Percentiles rank a stretch among this genome's conserved stretches.
These are phyloP conservation scores for Lophium mytilinum DNA, from an alignment of 495 filamentous ascomycete species.

Conservation along the genomic window DNA sequence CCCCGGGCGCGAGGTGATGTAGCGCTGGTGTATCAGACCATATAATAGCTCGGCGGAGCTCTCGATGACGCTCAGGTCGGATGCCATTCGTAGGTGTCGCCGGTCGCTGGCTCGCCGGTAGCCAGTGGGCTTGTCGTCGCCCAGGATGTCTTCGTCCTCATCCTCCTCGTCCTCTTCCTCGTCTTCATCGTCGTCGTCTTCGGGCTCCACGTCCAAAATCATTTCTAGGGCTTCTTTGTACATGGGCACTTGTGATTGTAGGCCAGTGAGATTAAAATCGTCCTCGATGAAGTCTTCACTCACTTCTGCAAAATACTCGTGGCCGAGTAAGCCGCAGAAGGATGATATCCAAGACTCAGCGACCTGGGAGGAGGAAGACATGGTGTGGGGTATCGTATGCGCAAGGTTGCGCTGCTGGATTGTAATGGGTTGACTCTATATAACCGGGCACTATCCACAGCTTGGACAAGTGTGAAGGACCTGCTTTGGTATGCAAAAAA, in stretches of 20 bases:
- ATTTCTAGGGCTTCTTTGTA: constrained; percentile 97
- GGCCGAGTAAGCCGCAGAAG: constrained; percentile 88
- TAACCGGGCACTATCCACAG: too few relatives aligned
- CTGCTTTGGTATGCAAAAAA: too few relatives aligned
- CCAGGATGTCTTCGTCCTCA: constrained; percentile 46
- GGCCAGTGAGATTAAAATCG: constrained; percentile 96
- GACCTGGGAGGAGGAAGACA: constrained; percentile 67
- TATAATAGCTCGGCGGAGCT: constrained; percentile 95
- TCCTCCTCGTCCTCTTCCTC: constrained; percentile 68
- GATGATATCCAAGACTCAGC: constrained; percentile 96
- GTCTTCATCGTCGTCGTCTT: constrained; percentile 78
- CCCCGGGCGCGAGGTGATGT: constrained; percentile 92
- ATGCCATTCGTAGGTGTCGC: constrained; percentile 77
- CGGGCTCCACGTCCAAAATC: constrained; percentile 97
- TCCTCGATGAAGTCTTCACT: constrained; percentile 99
- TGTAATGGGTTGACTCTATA: neutral
- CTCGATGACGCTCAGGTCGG: constrained; percentile 90
- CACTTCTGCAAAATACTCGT: constrained; percentile 98
- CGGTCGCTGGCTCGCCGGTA: constrained; percentile 57
- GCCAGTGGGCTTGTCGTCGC: constrained; percentile 34
- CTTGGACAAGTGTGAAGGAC: too few relatives aligned
- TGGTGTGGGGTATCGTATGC: constrained; percentile 5
- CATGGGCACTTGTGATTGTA: constrained; percentile 94
- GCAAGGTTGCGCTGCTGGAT: neutral
- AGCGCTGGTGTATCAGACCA: constrained; percentile 95